phyloP scores from a whole-genome alignment of 257 asterid genomes.

The Lycium ferocissimum region DNA sequence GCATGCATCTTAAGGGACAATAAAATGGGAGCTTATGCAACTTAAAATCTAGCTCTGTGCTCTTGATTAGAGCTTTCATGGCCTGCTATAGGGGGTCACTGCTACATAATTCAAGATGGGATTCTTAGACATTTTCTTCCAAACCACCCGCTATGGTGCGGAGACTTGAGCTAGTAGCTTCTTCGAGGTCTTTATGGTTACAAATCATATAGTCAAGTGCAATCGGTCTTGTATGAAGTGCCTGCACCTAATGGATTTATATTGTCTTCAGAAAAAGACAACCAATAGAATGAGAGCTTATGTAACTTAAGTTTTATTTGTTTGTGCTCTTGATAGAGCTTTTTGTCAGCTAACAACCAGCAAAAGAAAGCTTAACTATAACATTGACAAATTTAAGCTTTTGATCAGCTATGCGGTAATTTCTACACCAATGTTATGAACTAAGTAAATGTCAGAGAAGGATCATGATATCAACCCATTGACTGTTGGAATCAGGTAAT shows the following conservation, averaged over 20 bases:
- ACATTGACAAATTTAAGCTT: not conserved
- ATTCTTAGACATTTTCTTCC: not conserved
- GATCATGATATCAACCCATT: not conserved
- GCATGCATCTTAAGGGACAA: not conserved
- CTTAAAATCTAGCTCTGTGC: not conserved
- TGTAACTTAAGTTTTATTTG: not conserved
- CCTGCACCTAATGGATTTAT: not conserved
- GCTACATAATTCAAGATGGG: not conserved
- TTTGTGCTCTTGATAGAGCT: not conserved
- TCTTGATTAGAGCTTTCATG: not conserved
- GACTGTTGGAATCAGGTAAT: not conserved
- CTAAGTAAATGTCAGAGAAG: not conserved
- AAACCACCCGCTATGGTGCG: not conserved
- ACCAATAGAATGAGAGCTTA: not conserved
- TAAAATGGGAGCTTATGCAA: not conserved
- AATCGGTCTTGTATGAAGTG: not conserved
- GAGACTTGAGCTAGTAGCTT: not conserved
- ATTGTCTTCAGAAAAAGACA: not conserved
- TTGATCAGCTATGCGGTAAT: not conserved
- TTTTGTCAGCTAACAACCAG: not conserved
- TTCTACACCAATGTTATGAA: not conserved
- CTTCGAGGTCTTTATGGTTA: not conserved
- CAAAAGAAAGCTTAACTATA: conserved; percentile 3
- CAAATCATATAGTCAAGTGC: not conserved
- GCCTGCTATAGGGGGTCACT: not conserved